Base-by-base conservation (phyloP, 345 rosid species). In the Eucalyptus melliodora region DNA sequence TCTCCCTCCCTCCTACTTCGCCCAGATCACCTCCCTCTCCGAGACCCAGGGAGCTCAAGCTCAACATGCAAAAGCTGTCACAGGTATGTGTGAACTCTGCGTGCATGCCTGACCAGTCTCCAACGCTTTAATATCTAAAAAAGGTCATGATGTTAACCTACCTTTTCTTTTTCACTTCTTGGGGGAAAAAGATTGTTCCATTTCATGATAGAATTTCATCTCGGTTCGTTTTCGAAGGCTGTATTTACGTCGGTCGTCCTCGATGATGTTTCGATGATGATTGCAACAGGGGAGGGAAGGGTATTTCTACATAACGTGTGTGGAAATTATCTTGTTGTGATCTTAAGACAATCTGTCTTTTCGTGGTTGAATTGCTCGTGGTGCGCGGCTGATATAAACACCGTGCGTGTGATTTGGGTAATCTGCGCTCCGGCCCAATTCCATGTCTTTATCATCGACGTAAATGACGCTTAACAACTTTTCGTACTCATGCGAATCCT, bases 1-100 rank as follows among this genome's bases (percentile, higher is more conserved):
- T 44, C 56, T 93, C 19, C 93, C 92, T 11, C 42, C 56, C 42
- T 91, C 93, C 26, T 93, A 90, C 91, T 94, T 94, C 87, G 49
- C 72, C 90, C 87, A n/a, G 89, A 30, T 90, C 88, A 92, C 89
- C 86, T 87, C 26, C 89, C 81, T 56, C 80, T 9, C 14, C 67
- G 90, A 77, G 11, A 17, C 72, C 53, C 89, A 89, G 50, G 89
- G 92, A 87, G 90, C 94, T 37, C 69, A 45, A 86, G 89, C 94
- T 37, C 69, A 45, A 53, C 92, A 67, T 65, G 90, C 86, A 45
- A 88, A 91, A 65, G 92, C 91, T 5, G 87, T 92, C 90, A 89
- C 91, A 90, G 97, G 97, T 96, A 87, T 17, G 40, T 12, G 37
- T 40, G 31, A 30, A 47, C 40, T 62, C 31, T 44, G 14, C 6